Evolutionary conservation across 257 asterid genomes (phyloP).

Genomic region (Gynochthodes officinalis): DNA sequence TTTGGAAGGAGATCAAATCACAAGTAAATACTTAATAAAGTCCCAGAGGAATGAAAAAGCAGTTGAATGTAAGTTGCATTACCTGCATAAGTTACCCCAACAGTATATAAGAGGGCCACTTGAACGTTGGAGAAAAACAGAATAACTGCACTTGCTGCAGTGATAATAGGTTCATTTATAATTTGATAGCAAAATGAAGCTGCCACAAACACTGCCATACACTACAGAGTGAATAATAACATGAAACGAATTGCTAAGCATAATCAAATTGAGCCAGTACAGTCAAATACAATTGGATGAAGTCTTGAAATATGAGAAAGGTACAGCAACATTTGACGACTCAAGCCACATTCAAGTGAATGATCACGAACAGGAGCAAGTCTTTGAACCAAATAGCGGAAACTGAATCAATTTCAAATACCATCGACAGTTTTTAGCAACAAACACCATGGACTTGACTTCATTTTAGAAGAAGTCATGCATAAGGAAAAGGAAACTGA

Average conservation of each 20-base stretch:
- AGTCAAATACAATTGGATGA: neutral
- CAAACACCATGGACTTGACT: neutral
- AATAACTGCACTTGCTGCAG: constrained; percentile 70
- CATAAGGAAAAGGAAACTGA: no score
- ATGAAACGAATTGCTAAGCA: neutral
- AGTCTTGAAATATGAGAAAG: constrained; percentile 1
- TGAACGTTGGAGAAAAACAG: constrained; percentile 64
- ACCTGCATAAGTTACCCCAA: constrained; percentile 83
- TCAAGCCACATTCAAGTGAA: neutral
- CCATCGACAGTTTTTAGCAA: neutral
- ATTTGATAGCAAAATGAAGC: constrained; percentile 4
- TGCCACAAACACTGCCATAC: neutral
- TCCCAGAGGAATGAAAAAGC: neutral
- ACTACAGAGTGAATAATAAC: no score
- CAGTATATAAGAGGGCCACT: constrained; percentile 57
- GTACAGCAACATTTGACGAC: neutral
- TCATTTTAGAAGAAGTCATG: neutral
- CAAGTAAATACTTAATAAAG: neutral
- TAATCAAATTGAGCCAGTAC: neutral
- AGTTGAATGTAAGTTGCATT: neutral
- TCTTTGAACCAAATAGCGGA: neutral
- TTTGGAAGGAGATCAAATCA: neutral
- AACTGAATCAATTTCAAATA: no score
- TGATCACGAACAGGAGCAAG: neutral
- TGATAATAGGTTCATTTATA: constrained; percentile 18